Evolutionary conservation across 2,329 filamentous ascomycete species (phyloP), one percentile per base, ranked within the genome.

Genomic region (Neopestalotiopsis sp.): DNA sequence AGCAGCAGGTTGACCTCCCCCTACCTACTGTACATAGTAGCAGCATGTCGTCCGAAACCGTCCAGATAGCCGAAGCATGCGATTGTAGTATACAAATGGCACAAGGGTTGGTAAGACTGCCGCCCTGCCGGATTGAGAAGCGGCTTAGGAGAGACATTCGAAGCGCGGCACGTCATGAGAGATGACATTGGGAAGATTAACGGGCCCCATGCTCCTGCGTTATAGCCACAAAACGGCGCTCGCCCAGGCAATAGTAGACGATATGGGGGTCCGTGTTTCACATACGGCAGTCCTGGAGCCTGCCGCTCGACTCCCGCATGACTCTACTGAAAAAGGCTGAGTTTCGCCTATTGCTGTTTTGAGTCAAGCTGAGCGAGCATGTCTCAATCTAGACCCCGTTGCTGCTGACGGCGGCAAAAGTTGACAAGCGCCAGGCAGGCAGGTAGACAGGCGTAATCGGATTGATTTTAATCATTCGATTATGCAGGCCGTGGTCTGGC

Each of bases 251-350:
- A 65, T n/a, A 68, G 5, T 9, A 69, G 70, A 72, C 70, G 69
- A 38, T 38, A 38, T 38, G 34, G 34, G 10, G 34, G 68, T 64
- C 63, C 65, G 53, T 70, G 68, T 71, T 71, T 73, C 70, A 73
- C 65, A 72, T 73, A 70, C 71, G 71, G 40, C 61, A 34, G 61
- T 53, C 42, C 12, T 24, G 17, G 40, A 49, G 34, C 30, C 61
- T 28, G 20, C 57, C 30, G 24, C 57, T 20, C 45, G 59, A 34
- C 28, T 34, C 14, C 24, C 59, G 32, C 30, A 13, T 4, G 17
- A 30, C 57, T 30, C 24, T 24, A 59, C 13, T 28, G 20, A 34
- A 32, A 30, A 30, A 28, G 57, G 57, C 57, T 24, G 24, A 59
- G 24, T 59, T 20, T 53, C 45, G 45, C 45, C 20, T 53, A 53